Base-by-base conservation (phyloP, 2,329 filamentous ascomycete species). In the Fusarium camptoceras region DNA sequence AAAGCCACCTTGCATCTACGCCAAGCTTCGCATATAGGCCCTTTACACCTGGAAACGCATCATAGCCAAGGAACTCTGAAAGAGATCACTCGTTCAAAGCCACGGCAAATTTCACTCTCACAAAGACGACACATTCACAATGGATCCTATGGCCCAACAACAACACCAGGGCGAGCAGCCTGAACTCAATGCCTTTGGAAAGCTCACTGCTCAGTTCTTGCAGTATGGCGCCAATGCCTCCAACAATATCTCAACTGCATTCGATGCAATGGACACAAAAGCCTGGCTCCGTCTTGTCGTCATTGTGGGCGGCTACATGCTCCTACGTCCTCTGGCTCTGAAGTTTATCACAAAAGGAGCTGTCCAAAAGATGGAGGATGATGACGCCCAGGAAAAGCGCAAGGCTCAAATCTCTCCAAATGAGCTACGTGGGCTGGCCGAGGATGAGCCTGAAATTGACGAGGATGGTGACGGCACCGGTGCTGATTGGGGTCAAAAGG, bases 271-370 rank as follows among this genome's bases (percentile, higher is more conserved):
- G 83, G 82, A 83, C 2, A 74, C 78, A 14, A 80, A 88, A 71
- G 81, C 85, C 43, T 89, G 86, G 83, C 85, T 96, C 73, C 91
- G 93, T 49, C 85, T 96, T 61, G 80, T 93, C 71, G 85, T 89
- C 71, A 87, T 94, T 66, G 87, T 94, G 22, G 88, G 93, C 74
- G 90, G 88, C 58, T 97, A 95, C 82, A 77, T 90, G 69, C 86
- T 96, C 55, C 75, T 94, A 25, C 89, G 93, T 2, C 92, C 92
- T 0, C 94, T 93, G 78, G 79, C 94, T 54, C 85, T 94, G 75
- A 91, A 91, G 76, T 80, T 89, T 39, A 89, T 89, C 73, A 88
- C 85, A 64, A 88, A 87, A 74, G 80, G 85, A 68, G 89, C 92
- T 76, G 87, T 89, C 78, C 85, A 85, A 75, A 84, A 90, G 76